Percentiles rank a stretch among this genome's conserved stretches.
Evolutionary conservation across 331 rosid species (phyloP).

Genomic region (Pyracantha coccinea): DNA sequence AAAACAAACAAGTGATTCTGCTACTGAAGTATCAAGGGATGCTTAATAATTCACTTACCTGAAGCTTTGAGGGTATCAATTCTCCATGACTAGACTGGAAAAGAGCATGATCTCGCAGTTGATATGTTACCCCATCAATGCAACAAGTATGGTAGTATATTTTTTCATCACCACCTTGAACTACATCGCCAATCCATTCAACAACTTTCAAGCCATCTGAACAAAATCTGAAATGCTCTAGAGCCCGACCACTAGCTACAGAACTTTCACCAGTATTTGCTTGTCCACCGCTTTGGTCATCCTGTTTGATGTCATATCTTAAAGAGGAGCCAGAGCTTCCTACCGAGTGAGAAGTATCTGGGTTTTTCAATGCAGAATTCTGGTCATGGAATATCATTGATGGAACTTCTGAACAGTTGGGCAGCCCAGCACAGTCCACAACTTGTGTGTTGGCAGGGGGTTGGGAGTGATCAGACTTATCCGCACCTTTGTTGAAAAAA

Average conservation of each 20-base stretch:
- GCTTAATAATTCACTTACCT: conserved; percentile 46
- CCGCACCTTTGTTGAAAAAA: conserved; percentile 13
- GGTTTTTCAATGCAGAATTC: conserved; percentile 4
- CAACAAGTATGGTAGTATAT: conserved; percentile 53
- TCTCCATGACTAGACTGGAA: conserved; percentile 42
- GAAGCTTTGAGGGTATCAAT: conserved; percentile 63
- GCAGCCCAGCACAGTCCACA: conserved; percentile 24
- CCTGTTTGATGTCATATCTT: conserved; percentile 36
- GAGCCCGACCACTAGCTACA: conserved; percentile 28
- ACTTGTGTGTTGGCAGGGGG: conserved; percentile 22
- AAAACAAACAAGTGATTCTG: conserved; percentile 14
- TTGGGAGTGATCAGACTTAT: conserved; percentile 22
- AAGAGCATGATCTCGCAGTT: conserved; percentile 60
- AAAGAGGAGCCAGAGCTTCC: conserved; percentile 22
- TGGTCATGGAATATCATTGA: conserved; percentile 24
- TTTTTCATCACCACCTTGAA: conserved; percentile 35
- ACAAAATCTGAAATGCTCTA: conserved; percentile 27
- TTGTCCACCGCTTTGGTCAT: conserved; percentile 34
- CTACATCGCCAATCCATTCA: conserved; percentile 62
- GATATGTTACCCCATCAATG: conserved; percentile 56
- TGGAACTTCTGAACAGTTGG: conserved; percentile 24
- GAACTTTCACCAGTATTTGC: conserved; percentile 28
- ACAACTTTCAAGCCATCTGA: conserved; percentile 40
- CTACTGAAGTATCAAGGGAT: conserved; percentile 11
- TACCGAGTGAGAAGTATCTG: conserved; percentile 26